phyloP scores from a whole-genome alignment of 805 yeast species.

The Kuraishia hungarica region DNA sequence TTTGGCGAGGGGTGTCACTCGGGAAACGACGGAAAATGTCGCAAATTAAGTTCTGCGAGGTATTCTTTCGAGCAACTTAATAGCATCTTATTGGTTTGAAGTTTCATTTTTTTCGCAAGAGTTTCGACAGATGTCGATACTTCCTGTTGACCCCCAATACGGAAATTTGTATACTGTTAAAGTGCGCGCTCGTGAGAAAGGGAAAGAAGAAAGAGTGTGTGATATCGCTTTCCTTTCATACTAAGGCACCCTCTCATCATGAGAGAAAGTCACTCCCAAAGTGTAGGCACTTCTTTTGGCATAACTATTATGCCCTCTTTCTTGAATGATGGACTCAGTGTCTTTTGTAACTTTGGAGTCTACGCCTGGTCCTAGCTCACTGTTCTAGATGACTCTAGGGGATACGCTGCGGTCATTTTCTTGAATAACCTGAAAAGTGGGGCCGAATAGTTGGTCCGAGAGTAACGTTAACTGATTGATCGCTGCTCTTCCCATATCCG shows the following conservation, averaged over 20 bases:
- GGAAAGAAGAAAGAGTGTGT: background rate
- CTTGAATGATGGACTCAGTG: too few relatives aligned
- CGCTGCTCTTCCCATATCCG: background rate
- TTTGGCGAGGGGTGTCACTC: background rate
- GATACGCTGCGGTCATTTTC: too few relatives aligned
- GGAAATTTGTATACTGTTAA: background rate
- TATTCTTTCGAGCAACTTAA: background rate
- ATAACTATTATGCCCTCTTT: too few relatives aligned
- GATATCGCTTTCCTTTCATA: too few relatives aligned
- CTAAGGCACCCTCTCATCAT: too few relatives aligned
- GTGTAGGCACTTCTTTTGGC: too few relatives aligned
- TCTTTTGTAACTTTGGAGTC: too few relatives aligned
- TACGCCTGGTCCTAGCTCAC: too few relatives aligned
- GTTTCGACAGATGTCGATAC: background rate
- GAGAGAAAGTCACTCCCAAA: too few relatives aligned
- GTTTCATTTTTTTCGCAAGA: background rate
- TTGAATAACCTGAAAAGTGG: too few relatives aligned
- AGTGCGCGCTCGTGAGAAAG: background rate
- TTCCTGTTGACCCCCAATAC: background rate
- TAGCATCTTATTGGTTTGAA: background rate
- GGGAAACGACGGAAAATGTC: background rate
- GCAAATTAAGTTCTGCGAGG: background rate
- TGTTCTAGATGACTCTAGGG: too few relatives aligned
- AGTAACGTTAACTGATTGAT: too few relatives aligned
- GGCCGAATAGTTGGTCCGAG: background rate